These are phyloP conservation scores for Talaromyces sp. DNA, from an alignment of 2,329 filamentous ascomycete species.

Conservation along the genomic window DNA sequence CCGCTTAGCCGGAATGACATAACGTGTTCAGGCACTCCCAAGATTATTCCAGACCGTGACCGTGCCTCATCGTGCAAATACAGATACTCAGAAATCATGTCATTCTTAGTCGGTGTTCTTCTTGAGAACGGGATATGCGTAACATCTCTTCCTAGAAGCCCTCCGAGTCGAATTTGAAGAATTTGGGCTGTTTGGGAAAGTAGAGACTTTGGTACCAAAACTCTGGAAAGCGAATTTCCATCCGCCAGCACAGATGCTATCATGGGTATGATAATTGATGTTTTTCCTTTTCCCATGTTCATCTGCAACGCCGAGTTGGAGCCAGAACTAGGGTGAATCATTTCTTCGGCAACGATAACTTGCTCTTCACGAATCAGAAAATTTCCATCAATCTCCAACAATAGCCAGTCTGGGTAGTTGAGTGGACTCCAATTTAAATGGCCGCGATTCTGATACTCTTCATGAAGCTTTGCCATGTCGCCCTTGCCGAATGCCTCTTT, in stretches of 20 bases:
- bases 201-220: slow-evolving; percentile 59
- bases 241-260: slow-evolving; percentile 53
- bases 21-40: slow-evolving; percentile 59
- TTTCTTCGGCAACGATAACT: slow-evolving; percentile 57
- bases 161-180: slow-evolving; percentile 51
- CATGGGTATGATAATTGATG: slow-evolving; percentile 65
- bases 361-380: slow-evolving; percentile 59
- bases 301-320: slow-evolving; percentile 60
- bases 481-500: slow-evolving; percentile 28
- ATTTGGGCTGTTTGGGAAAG: slow-evolving; percentile 57
- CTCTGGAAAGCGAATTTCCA: slow-evolving; percentile 44
- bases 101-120: slow-evolving; percentile 28
- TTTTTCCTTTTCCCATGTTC: slow-evolving; percentile 66
- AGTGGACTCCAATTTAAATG: slow-evolving; percentile 56
- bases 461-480: slow-evolving; percentile 25
- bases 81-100: slow-evolving; percentile 28
- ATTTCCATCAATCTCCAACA: slow-evolving; percentile 62
- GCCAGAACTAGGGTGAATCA: slow-evolving; percentile 49
- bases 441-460: slow-evolving; percentile 45
- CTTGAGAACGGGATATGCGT: slow-evolving; percentile 58
- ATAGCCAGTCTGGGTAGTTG: slow-evolving; percentile 56
- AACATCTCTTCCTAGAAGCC: slow-evolving; percentile 51
- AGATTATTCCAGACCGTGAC: slow-evolving; percentile 47
- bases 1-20: slow-evolving; percentile 62
- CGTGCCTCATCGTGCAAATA: slow-evolving; percentile 40